A percentile compares a stretch with the other conserved stretches of the same genome.
These are phyloP conservation scores for Colletotrichum spinosum DNA, from an alignment of 2,329 filamentous ascomycete species.

Conservation along the genomic window DNA sequence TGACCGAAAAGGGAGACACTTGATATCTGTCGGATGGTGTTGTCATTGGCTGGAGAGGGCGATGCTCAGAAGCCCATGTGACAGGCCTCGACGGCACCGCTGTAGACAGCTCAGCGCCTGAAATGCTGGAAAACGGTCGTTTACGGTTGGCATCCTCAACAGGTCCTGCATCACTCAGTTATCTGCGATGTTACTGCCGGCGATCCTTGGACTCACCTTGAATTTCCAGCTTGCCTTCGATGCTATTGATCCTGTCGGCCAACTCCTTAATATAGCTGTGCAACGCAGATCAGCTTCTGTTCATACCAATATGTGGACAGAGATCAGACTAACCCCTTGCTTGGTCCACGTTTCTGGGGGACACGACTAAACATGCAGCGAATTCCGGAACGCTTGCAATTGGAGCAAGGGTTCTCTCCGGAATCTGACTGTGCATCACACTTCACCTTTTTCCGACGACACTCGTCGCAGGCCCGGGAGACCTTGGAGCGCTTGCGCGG, in stretches of 20 bases:
- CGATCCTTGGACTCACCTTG: conserved; percentile 44
- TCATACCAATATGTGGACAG: conserved; percentile 20
- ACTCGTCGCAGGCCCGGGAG: conserved; percentile 90
- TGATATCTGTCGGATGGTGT: conserved; percentile 46
- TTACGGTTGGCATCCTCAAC: conserved; percentile 44
- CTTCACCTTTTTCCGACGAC: conserved; percentile 88
- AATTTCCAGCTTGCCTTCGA: conserved; percentile 80
- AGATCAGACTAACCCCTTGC: conserved; percentile 76
- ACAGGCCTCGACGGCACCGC: conserved; percentile 55
- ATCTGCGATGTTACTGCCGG: neutral
- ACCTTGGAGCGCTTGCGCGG: conserved; percentile 86
- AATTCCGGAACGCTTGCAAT: conserved; percentile 82
- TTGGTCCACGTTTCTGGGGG: conserved; percentile 88
- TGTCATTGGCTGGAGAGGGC: conserved; percentile 56
- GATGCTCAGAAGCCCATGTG: conserved; percentile 61
- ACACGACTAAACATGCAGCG: conserved; percentile 87
- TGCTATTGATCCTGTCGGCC: conserved; percentile 83
- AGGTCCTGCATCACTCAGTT: conserved; percentile 27
- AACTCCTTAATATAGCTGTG: conserved; percentile 91
- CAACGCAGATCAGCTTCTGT: conserved; percentile 34
- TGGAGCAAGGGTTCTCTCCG: conserved; percentile 80
- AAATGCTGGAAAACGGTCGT: conserved; percentile 51
- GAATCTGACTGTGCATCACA: conserved; percentile 85
- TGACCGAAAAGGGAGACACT: conserved; percentile 49
- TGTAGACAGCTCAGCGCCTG: conserved; percentile 46